Conservation (phyloP, 1,284 basidiomycete genomes). For the Ceratobasidium papillatum region DNA sequence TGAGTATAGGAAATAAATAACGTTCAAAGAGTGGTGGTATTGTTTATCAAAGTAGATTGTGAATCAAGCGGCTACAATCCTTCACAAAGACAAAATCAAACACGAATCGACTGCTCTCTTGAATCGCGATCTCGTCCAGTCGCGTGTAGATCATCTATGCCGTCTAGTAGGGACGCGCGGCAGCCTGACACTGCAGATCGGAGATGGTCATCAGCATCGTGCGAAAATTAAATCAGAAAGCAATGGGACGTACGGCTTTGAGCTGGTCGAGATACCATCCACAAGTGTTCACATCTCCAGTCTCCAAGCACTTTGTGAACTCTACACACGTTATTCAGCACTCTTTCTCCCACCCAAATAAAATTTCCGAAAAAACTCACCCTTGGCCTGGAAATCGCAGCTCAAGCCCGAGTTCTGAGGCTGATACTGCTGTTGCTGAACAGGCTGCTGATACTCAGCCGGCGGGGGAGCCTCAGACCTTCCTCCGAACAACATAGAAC, state of each 20-base stretch:
- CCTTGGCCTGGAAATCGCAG: constrained; percentile 79
- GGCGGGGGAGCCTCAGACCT: constrained; percentile 58
- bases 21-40: constrained; percentile 2
- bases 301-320: constrained; percentile 80
- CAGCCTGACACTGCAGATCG: constrained; percentile 71
- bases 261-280: constrained; percentile 85
- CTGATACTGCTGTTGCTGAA: constrained; percentile 56
- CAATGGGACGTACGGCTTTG: constrained; percentile 71
- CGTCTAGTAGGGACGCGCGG: constrained; percentile 69
- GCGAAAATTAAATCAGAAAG: background rate
- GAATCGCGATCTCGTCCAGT: background rate
- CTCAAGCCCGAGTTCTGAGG: constrained; percentile 54
- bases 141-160: background rate
- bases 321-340: constrained; percentile 55
- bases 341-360: background rate
- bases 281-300: constrained; percentile 76
- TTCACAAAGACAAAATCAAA: constrained; percentile 10
- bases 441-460: constrained; percentile 49
- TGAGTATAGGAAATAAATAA: background rate
- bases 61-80: constrained; percentile 8
- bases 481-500: constrained; percentile 84
- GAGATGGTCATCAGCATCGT: constrained; percentile 6
- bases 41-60: constrained; percentile 3
- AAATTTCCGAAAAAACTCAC: constrained; percentile 53
- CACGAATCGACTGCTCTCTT: background rate